These are phyloP conservation scores for Oryza officinalis DNA, from an alignment of 176 grass and related monocot genomes.

Conservation along the genomic window DNA sequence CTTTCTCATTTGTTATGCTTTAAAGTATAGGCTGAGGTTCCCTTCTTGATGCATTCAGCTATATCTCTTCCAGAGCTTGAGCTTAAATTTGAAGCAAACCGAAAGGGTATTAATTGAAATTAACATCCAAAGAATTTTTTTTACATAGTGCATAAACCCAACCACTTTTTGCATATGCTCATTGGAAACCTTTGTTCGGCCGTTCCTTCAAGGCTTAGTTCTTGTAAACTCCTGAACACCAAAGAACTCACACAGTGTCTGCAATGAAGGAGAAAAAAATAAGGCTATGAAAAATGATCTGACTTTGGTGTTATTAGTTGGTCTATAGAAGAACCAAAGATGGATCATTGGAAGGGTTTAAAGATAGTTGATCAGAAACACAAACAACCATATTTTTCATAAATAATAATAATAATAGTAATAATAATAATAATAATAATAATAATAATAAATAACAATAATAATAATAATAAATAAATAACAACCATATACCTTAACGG, in stretches of 20 bases:
- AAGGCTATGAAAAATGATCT: neutral
- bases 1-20: neutral
- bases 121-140: neutral
- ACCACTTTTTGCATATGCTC: too few species aligned
- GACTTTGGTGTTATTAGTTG: neutral
- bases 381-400: neutral
- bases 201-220: neutral
- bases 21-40: neutral
- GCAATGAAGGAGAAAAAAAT: too few species aligned
- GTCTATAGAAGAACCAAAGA: neutral
- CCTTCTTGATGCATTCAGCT: neutral
- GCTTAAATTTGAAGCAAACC: neutral
- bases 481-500: too few species aligned
- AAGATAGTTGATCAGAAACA: too few species aligned
- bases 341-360: too few species aligned
- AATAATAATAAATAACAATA: too few species aligned
- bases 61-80: neutral
- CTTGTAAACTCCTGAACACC: neutral
- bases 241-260: neutral
- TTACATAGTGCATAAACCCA: neutral
- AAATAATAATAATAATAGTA: too few species aligned
- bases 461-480: too few species aligned
- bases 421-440: too few species aligned
- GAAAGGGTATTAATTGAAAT: neutral
- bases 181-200: neutral